Evolutionary conservation across 495 filamentous ascomycete genomes (phyloP), one percentile per base, ranked within the genome.

Genomic region (Polyplosphaeria fusca): DNA sequence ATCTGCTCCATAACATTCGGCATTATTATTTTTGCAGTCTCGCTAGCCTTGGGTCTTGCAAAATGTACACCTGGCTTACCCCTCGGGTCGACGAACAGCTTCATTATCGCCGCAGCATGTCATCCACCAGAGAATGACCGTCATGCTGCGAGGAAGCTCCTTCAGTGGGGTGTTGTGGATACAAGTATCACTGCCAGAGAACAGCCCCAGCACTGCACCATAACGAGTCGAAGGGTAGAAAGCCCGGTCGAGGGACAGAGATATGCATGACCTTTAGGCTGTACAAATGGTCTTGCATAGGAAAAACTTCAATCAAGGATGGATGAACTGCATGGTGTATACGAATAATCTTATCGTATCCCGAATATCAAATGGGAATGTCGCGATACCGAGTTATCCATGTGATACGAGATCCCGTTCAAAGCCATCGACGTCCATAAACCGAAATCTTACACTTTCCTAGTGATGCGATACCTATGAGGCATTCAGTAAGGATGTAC

Each of bases 91-190:
- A 7, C 45, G 45, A 48, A 48, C 18, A 48, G 45, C 27, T 16
- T 48, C 35, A 16, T 48, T 30, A 48, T 48, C 18, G 45, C 45
- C 4, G 45, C 45, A 7, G 45, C 45, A 48, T 48, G 45, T 32
- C 45, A 48, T 32, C 45, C 45, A 35, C 45, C 45, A 22, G 45
- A 48, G 24, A 48, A 4, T 11, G 45, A 48, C 24, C 27, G 27
- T 16, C 2, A 48, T 48, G 22, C 45, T 48, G 45, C 45, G 11
- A 48, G 45, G 35, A 48, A 30, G 3, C 4, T 30, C 4, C n/a
- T 48, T 48, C 4, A 35, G 16, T 48, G 45, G 45, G 45, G 45
- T 7, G 45, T 22, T 14, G 16, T 32, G 20, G 4, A 12, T 12
- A 43, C 40, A 9, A 18, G 40, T 12, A 19, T 12, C 40, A 16